phyloP scores from a whole-genome alignment of 116 monocot species.

The Papilionanthe hybrid region DNA sequence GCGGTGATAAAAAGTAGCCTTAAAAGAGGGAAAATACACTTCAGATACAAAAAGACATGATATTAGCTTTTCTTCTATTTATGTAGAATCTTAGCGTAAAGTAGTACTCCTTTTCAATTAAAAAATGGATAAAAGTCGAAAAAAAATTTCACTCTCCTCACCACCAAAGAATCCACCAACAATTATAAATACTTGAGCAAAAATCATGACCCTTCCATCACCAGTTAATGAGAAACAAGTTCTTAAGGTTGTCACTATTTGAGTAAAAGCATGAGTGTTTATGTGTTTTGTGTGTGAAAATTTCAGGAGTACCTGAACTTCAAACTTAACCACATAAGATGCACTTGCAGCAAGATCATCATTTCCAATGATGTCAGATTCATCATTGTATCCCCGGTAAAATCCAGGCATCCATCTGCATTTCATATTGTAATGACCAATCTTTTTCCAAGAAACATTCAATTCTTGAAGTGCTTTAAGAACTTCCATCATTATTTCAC shows the following conservation, averaged over 20 bases:
- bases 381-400: constrained; percentile 23
- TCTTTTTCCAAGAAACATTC: constrained; percentile 53
- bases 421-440: constrained; percentile 61
- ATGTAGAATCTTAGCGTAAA: not conserved
- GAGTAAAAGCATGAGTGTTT: not conserved
- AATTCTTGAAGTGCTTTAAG: constrained; percentile 58
- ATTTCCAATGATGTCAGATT: constrained; percentile 40
- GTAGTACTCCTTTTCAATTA: not conserved
- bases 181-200: not conserved
- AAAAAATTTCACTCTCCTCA: not conserved
- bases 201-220: not conserved
- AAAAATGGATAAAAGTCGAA: not conserved
- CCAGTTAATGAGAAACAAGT: not conserved
- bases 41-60: not conserved
- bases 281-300: not conserved
- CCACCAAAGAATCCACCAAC: not conserved
- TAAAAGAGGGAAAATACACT: not conserved
- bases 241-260: not conserved
- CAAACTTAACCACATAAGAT: constrained; percentile 41
- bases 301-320: constrained; percentile 37
- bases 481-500: constrained; percentile 58
- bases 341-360: constrained; percentile 24
- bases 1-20: not conserved
- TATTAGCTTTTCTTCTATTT: not conserved
- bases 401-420: constrained; percentile 48